phyloP scores from a whole-genome alignment of 2,329 filamentous ascomycete species.

The Thelonectria discophora region DNA sequence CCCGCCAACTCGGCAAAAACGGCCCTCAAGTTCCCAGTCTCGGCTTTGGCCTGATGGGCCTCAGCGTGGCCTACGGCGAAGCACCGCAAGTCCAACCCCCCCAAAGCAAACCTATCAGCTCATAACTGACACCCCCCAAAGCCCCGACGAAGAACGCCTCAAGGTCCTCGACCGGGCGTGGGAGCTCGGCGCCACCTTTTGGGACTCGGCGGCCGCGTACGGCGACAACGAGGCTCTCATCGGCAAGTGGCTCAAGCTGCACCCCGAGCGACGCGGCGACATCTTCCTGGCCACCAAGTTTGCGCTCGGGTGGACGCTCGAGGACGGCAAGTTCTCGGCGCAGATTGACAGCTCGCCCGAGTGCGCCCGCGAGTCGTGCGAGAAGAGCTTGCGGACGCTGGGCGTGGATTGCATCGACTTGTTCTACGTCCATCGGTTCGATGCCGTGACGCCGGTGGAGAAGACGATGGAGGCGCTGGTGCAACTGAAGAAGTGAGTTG shows the following conservation, averaged over 20 bases:
- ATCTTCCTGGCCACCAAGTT: conserved; percentile 56
- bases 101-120: neutral
- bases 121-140: neutral
- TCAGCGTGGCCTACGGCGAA: conserved; percentile 28
- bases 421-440: conserved; percentile 58
- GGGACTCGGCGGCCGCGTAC: conserved; percentile 57
- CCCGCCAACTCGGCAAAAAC: conserved; percentile 11
- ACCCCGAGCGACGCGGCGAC: conserved; percentile 53
- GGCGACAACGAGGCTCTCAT: conserved; percentile 55
- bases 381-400: conserved; percentile 46
- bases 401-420: conserved; percentile 62
- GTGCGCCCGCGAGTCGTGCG: conserved; percentile 28
- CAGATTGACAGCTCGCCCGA: conserved; percentile 12
- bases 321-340: conserved; percentile 26
- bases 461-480: conserved; percentile 58
- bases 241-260: conserved; percentile 56
- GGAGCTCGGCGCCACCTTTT: conserved; percentile 57
- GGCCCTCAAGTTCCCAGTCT: conserved; percentile 12
- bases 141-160: conserved; percentile 57
- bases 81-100: neutral
- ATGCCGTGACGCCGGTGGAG: conserved; percentile 53
- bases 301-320: conserved; percentile 1
- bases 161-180: conserved; percentile 57
- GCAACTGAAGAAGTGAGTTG: conserved; percentile 49
- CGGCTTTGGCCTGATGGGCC: conserved; percentile 20